Evolutionary conservation across 192 early-diverging fungal genomes (phyloP).

Genomic region (Coemansia sp.): DNA sequence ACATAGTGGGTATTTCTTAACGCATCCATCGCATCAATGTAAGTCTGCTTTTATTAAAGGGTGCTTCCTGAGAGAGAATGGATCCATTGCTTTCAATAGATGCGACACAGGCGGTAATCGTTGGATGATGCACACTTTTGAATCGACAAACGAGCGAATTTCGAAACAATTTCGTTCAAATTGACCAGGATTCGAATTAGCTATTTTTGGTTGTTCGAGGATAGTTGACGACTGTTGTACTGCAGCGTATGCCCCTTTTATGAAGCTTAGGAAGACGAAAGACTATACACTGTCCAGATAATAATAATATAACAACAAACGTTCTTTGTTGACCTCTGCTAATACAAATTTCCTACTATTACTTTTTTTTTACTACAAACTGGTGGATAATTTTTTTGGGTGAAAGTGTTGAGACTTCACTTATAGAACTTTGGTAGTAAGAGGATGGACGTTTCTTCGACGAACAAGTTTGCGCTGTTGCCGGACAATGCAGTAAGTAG

Average conservation of each 20-base stretch:
- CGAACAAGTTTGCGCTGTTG: constrained; percentile 70
- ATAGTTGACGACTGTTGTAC: no score
- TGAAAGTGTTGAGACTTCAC: neutral
- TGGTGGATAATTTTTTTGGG: neutral
- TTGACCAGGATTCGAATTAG: no score
- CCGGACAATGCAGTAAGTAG: constrained; percentile 59
- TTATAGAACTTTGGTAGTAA: constrained; percentile 3
- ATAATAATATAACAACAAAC: no score
- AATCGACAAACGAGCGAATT: neutral
- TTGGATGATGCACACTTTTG: neutral
- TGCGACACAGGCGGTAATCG: neutral
- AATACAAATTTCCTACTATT: neutral
- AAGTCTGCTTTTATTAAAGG: neutral
- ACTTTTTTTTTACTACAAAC: neutral
- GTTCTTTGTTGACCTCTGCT: no score
- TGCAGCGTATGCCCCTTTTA: no score
- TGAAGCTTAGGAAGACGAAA: no score
- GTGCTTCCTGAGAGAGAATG: neutral
- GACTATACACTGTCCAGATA: no score
- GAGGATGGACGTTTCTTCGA: constrained; percentile 60
- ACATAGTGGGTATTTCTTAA: neutral
- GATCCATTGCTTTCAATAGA: neutral
- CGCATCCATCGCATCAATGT: constrained; percentile 9
- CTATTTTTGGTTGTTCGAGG: no score
- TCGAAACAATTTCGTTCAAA: neutral